Evolutionary conservation across 1,284 basidiomycete genomes (phyloP), one percentile per base, ranked within the genome.

Genomic region (Phaffia rhodozyma): DNA sequence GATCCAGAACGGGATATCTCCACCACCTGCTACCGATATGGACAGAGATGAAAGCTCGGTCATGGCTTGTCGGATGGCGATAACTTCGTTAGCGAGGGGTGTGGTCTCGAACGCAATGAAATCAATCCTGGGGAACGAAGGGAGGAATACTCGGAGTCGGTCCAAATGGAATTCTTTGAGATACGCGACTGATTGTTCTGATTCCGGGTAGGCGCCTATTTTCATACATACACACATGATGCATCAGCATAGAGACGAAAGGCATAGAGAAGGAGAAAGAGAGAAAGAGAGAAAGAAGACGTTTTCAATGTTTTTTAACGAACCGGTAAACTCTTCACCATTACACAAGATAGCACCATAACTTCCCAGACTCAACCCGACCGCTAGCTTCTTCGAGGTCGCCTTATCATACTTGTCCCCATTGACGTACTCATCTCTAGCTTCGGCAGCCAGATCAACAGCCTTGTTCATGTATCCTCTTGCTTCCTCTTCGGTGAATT

Each of bases 51-150:
- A 27, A 16, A 43, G 38, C 38, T 43, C 38, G 25, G 47, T 43
- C 74, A 90, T 80, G 0, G 87, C 86, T 20, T 75, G 74, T 54
- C 86, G 77, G 63, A 91, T 84, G 1, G 84, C 86, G 13, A 71
- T 73, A 5, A 86, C 78, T 73, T 91, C 89, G 29, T 83, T 75
- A 18, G 81, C 71, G 0, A 88, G 76, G 0, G 89, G 87, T 3
- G 90, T 76, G 0, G 87, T 91, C 78, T 91, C 89, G 71, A 91
- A 90, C 9, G 86, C 86, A 57, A 91, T 70, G 66, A 79, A 80
- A 62, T 85, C 82, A 61, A 91, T 75, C 18, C n/a, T 32, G 18
- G 60, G 30, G 29, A 34, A 55, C n/a, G 38, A 34, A 20, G 62
- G 55, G 21, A 61, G 60, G 70, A 84, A 86, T 0, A 82, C 75